phyloP scores from a whole-genome alignment of 2,329 filamentous ascomycete species.

The Fusarium dlaminii region DNA sequence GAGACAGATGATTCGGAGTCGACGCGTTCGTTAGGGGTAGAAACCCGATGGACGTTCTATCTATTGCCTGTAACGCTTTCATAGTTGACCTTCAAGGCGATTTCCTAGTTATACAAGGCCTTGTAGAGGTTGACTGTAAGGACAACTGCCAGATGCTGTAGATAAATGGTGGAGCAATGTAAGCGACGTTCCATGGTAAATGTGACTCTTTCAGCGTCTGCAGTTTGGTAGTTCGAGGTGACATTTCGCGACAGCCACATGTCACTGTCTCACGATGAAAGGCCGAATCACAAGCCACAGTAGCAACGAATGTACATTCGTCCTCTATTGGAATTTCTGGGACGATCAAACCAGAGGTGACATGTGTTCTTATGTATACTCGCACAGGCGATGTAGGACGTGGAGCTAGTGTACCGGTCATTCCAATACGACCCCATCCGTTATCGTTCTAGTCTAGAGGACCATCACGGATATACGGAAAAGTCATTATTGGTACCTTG shows the following conservation, averaged over 20 bases:
- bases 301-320: constrained; percentile 2
- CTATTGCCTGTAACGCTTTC: not conserved
- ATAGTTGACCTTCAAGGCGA: not conserved
- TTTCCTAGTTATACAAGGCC: not conserved
- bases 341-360: not conserved
- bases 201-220: not conserved
- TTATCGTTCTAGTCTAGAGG: not conserved
- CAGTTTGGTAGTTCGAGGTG: constrained; percentile 2
- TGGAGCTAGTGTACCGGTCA: not conserved
- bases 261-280: constrained; percentile 4
- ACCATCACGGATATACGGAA: not conserved
- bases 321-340: not conserved
- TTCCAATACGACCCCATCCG: not conserved
- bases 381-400: not conserved
- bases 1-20: not conserved
- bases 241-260: constrained; percentile 3
- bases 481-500: not conserved
- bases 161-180: not conserved
- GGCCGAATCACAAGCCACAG: not conserved
- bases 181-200: not conserved
- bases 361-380: not conserved
- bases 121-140: not conserved
- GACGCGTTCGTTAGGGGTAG: not conserved
- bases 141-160: not conserved
- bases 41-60: not conserved